These are phyloP conservation scores for Sugiyamaella neomexicana DNA, from an alignment of 1,139 yeast species.

Conservation along the genomic window DNA sequence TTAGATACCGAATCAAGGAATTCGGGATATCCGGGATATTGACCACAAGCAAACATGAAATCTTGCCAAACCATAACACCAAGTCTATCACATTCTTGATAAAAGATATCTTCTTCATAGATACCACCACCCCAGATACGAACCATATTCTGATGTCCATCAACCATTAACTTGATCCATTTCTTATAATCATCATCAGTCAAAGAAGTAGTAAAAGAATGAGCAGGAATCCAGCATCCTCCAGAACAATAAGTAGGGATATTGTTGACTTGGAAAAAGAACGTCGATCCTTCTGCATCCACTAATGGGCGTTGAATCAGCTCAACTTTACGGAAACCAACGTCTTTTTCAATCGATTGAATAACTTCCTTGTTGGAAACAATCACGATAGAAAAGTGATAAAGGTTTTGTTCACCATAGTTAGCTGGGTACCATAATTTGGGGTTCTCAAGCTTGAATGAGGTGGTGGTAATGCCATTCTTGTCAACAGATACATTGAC, in stretches of 20 bases:
- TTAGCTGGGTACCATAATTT: slow-evolving; percentile 48
- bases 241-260: slow-evolving; percentile 46
- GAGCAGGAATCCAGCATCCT: slow-evolving; percentile 53
- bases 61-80: slow-evolving; percentile 54
- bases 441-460: slow-evolving; percentile 30
- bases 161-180: slow-evolving; percentile 41
- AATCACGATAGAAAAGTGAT: slow-evolving; percentile 34
- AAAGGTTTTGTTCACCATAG: slow-evolving; percentile 44
- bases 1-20: slow-evolving; percentile 40
- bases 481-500: slow-evolving; percentile 11
- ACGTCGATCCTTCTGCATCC: slow-evolving; percentile 43
- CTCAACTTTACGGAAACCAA: slow-evolving; percentile 46
- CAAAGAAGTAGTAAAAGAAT: slow-evolving; percentile 43
- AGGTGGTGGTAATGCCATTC: slow-evolving; percentile 13
- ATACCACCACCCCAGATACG: slow-evolving; percentile 55
- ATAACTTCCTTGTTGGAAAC: slow-evolving; percentile 13
- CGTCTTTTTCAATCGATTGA: slow-evolving; percentile 20
- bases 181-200: slow-evolving; percentile 41
- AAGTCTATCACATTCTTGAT: slow-evolving; percentile 46
- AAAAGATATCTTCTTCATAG: slow-evolving; percentile 47
- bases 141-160: slow-evolving; percentile 49
- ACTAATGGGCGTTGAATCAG: slow-evolving; percentile 43
- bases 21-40: slow-evolving; percentile 43
- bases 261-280: slow-evolving; percentile 47
- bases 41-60: slow-evolving; percentile 56